Conservation (phyloP, 164 flowering plant genomes). For the Tetracentron sinense region DNA sequence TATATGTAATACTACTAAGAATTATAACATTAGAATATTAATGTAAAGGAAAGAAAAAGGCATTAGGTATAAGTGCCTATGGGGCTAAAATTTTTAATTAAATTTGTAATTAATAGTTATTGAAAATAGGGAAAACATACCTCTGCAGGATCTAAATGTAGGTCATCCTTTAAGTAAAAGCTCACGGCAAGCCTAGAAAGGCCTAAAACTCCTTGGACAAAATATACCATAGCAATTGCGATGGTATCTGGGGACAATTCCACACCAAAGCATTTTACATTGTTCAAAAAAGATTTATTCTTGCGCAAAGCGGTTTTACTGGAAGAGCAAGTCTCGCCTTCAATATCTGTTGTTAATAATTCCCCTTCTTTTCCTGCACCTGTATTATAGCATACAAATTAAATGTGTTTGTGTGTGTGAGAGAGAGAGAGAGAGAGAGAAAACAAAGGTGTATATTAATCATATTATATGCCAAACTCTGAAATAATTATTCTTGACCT, state of each 20-base stretch:
- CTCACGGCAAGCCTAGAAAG: conserved; percentile 97
- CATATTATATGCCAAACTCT: too few species aligned
- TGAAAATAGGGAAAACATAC: conserved; percentile 28
- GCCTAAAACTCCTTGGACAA: conserved; percentile 98
- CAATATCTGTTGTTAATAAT: conserved; percentile 24
- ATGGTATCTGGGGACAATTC: conserved; percentile 89
- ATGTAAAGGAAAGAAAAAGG: too few species aligned
- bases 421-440: background rate
- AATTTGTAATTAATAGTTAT: too few species aligned
- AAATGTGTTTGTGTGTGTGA: too few species aligned
- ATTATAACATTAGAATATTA: too few species aligned
- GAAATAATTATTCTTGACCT: too few species aligned
- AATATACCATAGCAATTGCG: conserved; percentile 98
- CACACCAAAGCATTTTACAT: conserved; percentile 64
- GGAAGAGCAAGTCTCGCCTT: conserved; percentile 28
- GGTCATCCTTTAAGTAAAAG: conserved; percentile 93
- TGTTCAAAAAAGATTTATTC: conserved; percentile 27
- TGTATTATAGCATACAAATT: conserved; percentile 15
- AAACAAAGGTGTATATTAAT: background rate
- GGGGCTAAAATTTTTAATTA: background rate
- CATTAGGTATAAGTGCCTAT: too few species aligned
- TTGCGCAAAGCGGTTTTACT: conserved; percentile 23
- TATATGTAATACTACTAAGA: too few species aligned
- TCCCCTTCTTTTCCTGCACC: conserved; percentile 53
- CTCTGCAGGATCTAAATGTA: conserved; percentile 99